phyloP scores from a whole-genome alignment of 2,329 filamentous ascomycete genomes.

The Alternaria angustiovoidea region DNA sequence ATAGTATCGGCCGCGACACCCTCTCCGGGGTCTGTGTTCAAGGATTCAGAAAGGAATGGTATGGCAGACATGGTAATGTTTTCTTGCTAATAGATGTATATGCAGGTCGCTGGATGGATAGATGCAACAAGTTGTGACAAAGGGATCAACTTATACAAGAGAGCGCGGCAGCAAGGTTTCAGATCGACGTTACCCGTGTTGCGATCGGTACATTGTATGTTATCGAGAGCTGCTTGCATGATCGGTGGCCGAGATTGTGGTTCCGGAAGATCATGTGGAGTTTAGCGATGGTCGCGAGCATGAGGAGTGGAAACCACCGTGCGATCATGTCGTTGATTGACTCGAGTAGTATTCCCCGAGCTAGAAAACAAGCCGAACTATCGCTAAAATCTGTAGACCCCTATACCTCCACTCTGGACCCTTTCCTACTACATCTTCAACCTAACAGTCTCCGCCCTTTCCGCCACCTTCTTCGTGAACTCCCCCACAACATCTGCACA shows the following conservation, averaged over 20 bases:
- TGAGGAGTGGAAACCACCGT: not conserved
- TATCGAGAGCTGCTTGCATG: not conserved
- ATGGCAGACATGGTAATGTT: not conserved
- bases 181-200: not conserved
- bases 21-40: not conserved
- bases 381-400: not conserved
- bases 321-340: not conserved
- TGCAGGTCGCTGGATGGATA: not conserved
- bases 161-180: not conserved
- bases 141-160: not conserved
- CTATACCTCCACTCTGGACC: not conserved
- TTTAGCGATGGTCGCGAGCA: not conserved
- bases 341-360: conserved; percentile 1
- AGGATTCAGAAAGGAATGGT: not conserved
- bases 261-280: conserved; percentile 9
- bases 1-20: not conserved
- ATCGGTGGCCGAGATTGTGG: conserved; percentile 1
- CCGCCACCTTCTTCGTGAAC: conserved; percentile 8
- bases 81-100: not conserved
- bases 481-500: conserved; percentile 8
- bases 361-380: conserved; percentile 5
- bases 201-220: not conserved
- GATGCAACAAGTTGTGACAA: not conserved
- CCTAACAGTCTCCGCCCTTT: conserved; percentile 5
- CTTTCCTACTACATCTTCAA: conserved; percentile 8